Conservation (phyloP, 345 rosid genomes). For the Cardamine resedifolia region DNA sequence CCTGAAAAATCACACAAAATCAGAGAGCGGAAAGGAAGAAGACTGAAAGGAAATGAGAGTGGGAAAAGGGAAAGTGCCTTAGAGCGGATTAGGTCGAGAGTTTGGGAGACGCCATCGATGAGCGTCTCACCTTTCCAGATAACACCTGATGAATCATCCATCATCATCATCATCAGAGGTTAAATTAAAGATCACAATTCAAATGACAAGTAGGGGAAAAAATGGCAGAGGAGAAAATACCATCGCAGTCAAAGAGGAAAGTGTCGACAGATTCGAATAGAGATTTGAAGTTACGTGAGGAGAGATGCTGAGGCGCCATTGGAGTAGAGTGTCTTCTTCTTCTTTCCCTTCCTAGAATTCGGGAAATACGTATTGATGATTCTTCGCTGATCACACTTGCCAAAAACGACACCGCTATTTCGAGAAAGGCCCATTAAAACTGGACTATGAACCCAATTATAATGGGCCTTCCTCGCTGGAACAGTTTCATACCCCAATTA, state of each 20-base stretch:
- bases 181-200: conserved; percentile 1
- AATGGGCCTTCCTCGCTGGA: too few species aligned
- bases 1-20: conserved; percentile 41
- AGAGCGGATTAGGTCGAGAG: conserved; percentile 71
- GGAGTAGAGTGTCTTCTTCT: not conserved
- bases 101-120: conserved; percentile 64
- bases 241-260: conserved; percentile 78
- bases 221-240: conserved; percentile 29
- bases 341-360: not conserved
- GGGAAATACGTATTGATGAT: too few species aligned
- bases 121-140: conserved; percentile 90
- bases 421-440: not conserved
- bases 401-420: not conserved
- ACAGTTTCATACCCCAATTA: not conserved
- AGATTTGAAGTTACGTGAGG: conserved; percentile 37
- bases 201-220: not conserved
- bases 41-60: not conserved
- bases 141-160: conserved; percentile 57
- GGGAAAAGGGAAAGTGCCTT: conserved; percentile 43
- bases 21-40: not conserved
- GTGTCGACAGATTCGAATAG: conserved; percentile 64
- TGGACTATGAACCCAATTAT: too few species aligned
- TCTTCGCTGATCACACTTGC: too few species aligned
- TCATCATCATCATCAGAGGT: not conserved
- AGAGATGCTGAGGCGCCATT: conserved; percentile 49